These are phyloP conservation scores for Fusarium beomiforme DNA, from an alignment of 2,329 filamentous ascomycete genomes.

Conservation along the genomic window DNA sequence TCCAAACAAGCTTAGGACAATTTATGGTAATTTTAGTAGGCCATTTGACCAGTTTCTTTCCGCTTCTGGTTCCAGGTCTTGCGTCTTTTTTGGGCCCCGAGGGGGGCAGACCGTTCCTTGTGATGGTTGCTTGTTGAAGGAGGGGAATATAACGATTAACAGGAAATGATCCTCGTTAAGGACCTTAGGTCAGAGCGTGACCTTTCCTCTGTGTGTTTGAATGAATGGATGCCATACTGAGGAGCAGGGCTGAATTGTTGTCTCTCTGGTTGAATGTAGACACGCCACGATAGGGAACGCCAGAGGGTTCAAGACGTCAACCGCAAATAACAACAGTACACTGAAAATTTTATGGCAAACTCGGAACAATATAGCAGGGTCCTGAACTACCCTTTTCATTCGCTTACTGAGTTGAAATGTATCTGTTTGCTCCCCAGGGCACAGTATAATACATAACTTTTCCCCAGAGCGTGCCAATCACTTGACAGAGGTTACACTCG, in stretches of 20 bases:
- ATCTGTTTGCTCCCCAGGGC: no score
- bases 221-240: neutral
- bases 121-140: conserved; percentile 7
- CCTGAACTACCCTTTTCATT: no score
- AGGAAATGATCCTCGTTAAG: conserved; percentile 4
- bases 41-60: neutral
- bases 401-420: no score
- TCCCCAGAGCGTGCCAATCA: conserved; percentile 19
- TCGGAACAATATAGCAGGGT: no score
- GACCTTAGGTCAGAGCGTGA: conserved; percentile 7
- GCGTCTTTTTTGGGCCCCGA: neutral
- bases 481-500: conserved; percentile 17
- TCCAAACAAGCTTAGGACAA: neutral
- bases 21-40: neutral
- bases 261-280: neutral
- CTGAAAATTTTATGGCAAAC: no score
- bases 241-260: neutral
- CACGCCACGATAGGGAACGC: no score
- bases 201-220: conserved; percentile 6
- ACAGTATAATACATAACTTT: neutral
- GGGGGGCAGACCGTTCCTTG: neutral
- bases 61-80: neutral
- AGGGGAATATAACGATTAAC: neutral
- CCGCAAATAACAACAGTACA: no score
- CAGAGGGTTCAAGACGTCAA: no score